Evolutionary conservation across 2,329 filamentous ascomycete species (phyloP).

Genomic region (Tricladium varicosporioides): DNA sequence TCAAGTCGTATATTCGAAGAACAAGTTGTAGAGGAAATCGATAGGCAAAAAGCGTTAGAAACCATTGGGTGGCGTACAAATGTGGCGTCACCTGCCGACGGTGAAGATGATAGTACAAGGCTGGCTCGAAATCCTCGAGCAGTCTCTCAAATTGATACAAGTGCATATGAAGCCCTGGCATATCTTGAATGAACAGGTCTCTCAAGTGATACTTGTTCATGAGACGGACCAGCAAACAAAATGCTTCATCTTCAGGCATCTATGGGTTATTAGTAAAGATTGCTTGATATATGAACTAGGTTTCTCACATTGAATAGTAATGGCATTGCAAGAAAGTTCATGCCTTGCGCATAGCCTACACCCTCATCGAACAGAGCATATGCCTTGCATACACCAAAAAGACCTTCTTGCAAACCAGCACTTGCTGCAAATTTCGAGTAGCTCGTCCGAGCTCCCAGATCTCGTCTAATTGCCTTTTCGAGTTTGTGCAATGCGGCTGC

Average conservation of each 20-base stretch:
- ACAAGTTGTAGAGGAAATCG: constrained; percentile 95
- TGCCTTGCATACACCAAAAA: constrained; percentile 95
- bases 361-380: constrained; percentile 94
- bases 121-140: constrained; percentile 90
- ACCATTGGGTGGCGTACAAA: constrained; percentile 98
- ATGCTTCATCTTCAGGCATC: constrained; percentile 98
- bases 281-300: background rate
- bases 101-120: constrained; percentile 89
- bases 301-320: constrained; percentile 80
- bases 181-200: constrained; percentile 91
- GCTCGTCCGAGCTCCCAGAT: constrained; percentile 88
- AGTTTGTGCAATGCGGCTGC: constrained; percentile 71
- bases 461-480: constrained; percentile 87
- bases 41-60: constrained; percentile 96
- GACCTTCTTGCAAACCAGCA: constrained; percentile 84
- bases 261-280: constrained; percentile 37
- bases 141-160: constrained; percentile 94
- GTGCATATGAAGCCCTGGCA: constrained; percentile 91
- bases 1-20: constrained; percentile 92
- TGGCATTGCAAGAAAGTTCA: constrained; percentile 98
- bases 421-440: constrained; percentile 95
- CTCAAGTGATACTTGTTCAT: constrained; percentile 97
- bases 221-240: constrained; percentile 84
- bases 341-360: constrained; percentile 96
- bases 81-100: constrained; percentile 85